phyloP scores from a whole-genome alignment of 441 rosid species.

The Bocquillonia castaneifolia region DNA sequence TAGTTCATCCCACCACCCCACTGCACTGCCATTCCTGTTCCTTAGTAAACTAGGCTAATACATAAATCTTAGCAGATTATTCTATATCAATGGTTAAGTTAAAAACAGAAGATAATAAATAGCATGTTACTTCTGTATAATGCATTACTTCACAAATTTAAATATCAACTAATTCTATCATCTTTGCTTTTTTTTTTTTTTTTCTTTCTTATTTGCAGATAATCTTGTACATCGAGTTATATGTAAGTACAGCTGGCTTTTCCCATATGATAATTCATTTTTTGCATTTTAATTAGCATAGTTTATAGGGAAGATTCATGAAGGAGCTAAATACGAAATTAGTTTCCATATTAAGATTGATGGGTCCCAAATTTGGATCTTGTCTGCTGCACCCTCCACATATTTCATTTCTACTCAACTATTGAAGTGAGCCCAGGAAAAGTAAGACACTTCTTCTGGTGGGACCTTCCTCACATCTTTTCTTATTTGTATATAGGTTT shows the following conservation, averaged over 20 bases:
- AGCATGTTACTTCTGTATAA: not conserved
- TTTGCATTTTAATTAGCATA: not conserved
- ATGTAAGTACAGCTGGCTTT: conserved; percentile 59
- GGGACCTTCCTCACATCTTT: not conserved
- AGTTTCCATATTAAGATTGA: not conserved
- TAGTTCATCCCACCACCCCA: not conserved
- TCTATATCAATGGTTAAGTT: no score
- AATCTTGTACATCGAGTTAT: conserved; percentile 67
- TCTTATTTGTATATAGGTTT: not conserved
- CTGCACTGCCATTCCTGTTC: not conserved
- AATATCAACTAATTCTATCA: conserved; percentile 17
- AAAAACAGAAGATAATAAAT: not conserved
- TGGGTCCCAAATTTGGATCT: conserved; percentile 6
- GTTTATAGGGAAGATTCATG: not conserved
- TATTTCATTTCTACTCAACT: not conserved
- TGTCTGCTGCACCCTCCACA: conserved; percentile 1
- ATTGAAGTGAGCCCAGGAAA: not conserved
- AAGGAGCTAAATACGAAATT: not conserved
- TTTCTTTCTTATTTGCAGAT: conserved; percentile 49
- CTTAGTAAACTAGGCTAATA: not conserved
- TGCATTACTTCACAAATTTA: conserved; percentile 9
- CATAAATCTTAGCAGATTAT: not conserved
- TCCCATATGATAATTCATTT: conserved; percentile 1
- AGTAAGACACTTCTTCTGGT: not conserved
- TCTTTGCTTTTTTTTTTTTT: conserved; percentile 4